Percentiles rank a stretch among this genome's conserved stretches.
These are phyloP conservation scores for Lactarius akahatsu DNA, from an alignment of 768 basidiomycete species.

Conservation along the genomic window DNA sequence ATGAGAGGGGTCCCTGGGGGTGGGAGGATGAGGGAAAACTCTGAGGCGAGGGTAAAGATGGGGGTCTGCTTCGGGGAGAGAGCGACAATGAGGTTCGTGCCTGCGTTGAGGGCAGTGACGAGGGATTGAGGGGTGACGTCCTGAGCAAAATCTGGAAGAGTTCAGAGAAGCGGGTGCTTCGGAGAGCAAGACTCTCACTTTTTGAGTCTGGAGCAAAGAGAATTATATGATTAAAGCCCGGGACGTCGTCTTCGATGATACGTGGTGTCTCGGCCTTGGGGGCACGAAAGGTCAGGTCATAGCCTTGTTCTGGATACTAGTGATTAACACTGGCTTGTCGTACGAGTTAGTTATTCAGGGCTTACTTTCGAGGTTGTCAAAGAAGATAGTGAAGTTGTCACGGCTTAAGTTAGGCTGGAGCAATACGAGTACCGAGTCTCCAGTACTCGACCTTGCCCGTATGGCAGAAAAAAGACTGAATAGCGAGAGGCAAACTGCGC, in stretches of 20 bases:
- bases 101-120: slow-evolving; percentile 61
- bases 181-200: slow-evolving; percentile 48
- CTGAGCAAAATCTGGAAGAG: slow-evolving; percentile 55
- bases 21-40: slow-evolving; percentile 89
- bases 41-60: slow-evolving; percentile 74
- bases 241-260: slow-evolving; percentile 67
- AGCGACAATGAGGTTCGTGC: slow-evolving; percentile 82
- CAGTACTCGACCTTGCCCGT: slow-evolving; percentile 71
- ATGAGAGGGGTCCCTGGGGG: slow-evolving; percentile 81
- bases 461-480: slow-evolving; percentile 34
- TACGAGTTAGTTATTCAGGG: not conserved
- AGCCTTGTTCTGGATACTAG: slow-evolving; percentile 63
- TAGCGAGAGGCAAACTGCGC: slow-evolving; percentile 33
- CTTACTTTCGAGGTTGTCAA: slow-evolving; percentile 71
- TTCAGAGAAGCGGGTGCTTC: not conserved
- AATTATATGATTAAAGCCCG: slow-evolving; percentile 82
- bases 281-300: slow-evolving; percentile 80
- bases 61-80: slow-evolving; percentile 75
- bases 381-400: slow-evolving; percentile 79
- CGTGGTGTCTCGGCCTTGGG: slow-evolving; percentile 72
- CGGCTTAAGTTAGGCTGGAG: slow-evolving; percentile 70
- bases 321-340: slow-evolving; percentile 12
- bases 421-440: slow-evolving; percentile 80
- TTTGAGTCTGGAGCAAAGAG: slow-evolving; percentile 85
- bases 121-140: slow-evolving; percentile 85